These are phyloP conservation scores for Paradendryphiella salina DNA, from an alignment of 2,329 filamentous ascomycete species.

Conservation along the genomic window DNA sequence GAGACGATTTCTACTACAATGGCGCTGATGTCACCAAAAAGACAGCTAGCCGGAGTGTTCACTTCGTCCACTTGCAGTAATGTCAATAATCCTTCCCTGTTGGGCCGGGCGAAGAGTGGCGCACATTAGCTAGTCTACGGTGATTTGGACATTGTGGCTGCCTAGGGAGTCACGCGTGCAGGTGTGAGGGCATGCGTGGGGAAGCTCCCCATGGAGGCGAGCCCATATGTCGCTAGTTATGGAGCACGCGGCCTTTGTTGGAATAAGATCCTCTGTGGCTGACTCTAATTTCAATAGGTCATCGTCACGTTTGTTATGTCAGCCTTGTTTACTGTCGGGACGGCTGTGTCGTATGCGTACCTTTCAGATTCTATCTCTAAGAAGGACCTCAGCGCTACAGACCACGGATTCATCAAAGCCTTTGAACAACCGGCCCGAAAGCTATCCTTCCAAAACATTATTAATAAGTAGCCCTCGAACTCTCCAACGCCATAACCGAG, in stretches of 20 bases:
- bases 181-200: no score
- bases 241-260: constrained; percentile 10
- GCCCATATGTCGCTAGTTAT: constrained; percentile 19
- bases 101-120: no score
- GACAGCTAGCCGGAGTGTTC: no score
- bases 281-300: constrained; percentile 4
- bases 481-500: neutral
- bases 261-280: neutral
- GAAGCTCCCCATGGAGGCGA: constrained; percentile 8
- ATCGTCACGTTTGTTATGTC: constrained; percentile 19
- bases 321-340: constrained; percentile 16
- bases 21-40: no score
- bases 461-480: neutral
- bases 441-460: neutral
- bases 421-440: neutral
- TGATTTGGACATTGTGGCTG: no score
- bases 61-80: no score
- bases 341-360: constrained; percentile 21
- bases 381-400: constrained; percentile 15
- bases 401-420: constrained; percentile 12
- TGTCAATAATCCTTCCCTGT: no score
- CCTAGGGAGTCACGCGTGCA: no score
- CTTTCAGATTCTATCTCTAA: constrained; percentile 22
- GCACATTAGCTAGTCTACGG: no score
- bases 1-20: no score